Conservation (phyloP, 1,284 basidiomycete genomes). For the Boletus calvinii region DNA sequence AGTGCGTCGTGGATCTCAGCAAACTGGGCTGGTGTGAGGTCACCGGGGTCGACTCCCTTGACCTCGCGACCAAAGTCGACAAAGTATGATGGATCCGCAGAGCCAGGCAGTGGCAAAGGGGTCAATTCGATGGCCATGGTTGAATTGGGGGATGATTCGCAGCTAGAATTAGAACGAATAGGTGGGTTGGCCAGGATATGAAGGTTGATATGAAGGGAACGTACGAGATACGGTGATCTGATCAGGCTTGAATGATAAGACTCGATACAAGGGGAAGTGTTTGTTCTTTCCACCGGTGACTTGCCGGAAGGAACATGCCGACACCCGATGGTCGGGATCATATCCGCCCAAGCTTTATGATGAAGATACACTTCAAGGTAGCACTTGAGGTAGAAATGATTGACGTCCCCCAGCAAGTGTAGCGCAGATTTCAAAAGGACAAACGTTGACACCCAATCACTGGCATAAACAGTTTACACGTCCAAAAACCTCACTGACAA, state of each 20-base stretch:
- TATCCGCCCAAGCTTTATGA: background rate
- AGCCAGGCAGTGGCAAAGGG: constrained; percentile 54
- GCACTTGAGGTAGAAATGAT: background rate
- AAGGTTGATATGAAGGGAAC: background rate
- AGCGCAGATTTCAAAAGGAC: too few relatives aligned
- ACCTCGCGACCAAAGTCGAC: constrained; percentile 65
- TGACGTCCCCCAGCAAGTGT: too few relatives aligned
- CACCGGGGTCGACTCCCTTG: constrained; percentile 56
- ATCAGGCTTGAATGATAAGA: background rate
- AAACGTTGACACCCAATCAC: background rate
- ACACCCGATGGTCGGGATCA: background rate
- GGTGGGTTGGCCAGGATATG: background rate
- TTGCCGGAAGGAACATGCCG: background rate
- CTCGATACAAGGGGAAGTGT: background rate
- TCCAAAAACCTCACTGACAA: background rate
- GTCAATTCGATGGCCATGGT: constrained; percentile 55
- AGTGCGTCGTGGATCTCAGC: constrained; percentile 59
- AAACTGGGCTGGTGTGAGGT: constrained; percentile 54
- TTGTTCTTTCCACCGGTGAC: background rate
- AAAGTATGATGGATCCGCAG: constrained; percentile 59
- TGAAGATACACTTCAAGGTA: background rate
- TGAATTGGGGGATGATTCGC: background rate
- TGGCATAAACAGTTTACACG: background rate
- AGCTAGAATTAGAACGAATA: constrained; percentile 15
- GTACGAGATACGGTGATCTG: constrained; percentile 1